Conservation (phyloP, 441 rosid genomes). For the Dalechampia spathulata region DNA sequence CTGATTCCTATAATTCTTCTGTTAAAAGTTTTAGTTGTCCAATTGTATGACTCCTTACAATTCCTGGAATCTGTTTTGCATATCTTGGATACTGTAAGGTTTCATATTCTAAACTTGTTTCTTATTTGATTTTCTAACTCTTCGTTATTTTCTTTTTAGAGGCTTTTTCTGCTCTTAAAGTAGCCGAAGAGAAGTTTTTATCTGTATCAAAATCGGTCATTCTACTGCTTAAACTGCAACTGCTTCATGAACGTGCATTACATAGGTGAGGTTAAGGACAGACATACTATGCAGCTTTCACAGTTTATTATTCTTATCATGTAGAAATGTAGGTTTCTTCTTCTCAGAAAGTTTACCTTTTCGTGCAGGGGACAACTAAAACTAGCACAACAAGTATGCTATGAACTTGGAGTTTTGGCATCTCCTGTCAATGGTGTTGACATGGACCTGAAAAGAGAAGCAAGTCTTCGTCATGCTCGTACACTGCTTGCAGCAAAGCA, state of each 20-base stretch:
- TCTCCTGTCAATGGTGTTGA: slow-evolving; percentile 80
- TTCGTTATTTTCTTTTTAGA: slow-evolving; percentile 32
- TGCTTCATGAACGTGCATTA: slow-evolving; percentile 85
- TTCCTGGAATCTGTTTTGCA: no score
- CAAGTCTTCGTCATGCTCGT: slow-evolving; percentile 84
- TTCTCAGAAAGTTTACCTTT: slow-evolving; percentile 13
- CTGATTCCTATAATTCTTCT: neutral
- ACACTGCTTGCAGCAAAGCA: slow-evolving; percentile 96
- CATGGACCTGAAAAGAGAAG: slow-evolving; percentile 83
- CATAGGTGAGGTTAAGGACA: slow-evolving; percentile 50
- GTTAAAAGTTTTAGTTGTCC: neutral
- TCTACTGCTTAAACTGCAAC: slow-evolving; percentile 73
- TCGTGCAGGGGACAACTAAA: slow-evolving; percentile 69
- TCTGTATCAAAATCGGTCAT: slow-evolving; percentile 73
- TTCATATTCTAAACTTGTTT: neutral
- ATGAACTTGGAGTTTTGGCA: slow-evolving; percentile 82
- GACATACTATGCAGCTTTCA: slow-evolving; percentile 11
- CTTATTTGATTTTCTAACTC: slow-evolving; percentile 8
- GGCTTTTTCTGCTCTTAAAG: slow-evolving; percentile 85
- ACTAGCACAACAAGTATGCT: slow-evolving; percentile 77
- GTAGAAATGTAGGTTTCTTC: neutral
- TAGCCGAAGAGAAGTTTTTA: slow-evolving; percentile 69
- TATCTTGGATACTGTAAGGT: no score
- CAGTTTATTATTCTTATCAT: neutral
- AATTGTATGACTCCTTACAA: neutral